Percentiles rank a stretch among this genome's conserved stretches.
Conservation (phyloP, 2,329 filamentous ascomycete genomes). For the Pseudocercospora crystallina region DNA sequence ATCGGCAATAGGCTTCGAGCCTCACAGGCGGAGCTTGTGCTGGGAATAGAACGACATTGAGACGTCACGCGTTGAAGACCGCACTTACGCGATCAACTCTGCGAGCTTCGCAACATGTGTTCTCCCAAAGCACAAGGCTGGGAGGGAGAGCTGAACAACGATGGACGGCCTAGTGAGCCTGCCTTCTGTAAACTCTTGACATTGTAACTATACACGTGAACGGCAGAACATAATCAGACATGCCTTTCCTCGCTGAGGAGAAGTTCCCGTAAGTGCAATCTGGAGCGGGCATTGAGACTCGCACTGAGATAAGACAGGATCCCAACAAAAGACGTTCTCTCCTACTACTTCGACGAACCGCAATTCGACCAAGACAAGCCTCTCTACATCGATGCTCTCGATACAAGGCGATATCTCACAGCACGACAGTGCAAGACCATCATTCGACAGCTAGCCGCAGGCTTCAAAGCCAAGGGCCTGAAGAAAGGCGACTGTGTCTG, state of each 20-base stretch:
- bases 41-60: no score
- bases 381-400: slow-evolving; percentile 50
- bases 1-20: no score
- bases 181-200: no score
- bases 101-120: no score
- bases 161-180: no score
- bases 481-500: slow-evolving; percentile 52
- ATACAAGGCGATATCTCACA: slow-evolving; percentile 39
- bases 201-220: background rate
- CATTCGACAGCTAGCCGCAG: slow-evolving; percentile 51
- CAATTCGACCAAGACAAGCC: slow-evolving; percentile 48
- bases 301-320: slow-evolving; percentile 26
- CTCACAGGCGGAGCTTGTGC: no score
- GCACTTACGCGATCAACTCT: no score
- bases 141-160: no score
- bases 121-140: no score
- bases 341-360: slow-evolving; percentile 52
- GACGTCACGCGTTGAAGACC: no score
- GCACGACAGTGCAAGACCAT: slow-evolving; percentile 43
- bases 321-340: slow-evolving; percentile 51
- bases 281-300: background rate
- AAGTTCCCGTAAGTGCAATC: slow-evolving; percentile 17
- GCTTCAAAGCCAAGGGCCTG: slow-evolving; percentile 49
- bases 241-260: slow-evolving; percentile 20
- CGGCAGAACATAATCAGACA: slow-evolving; percentile 2